Conservation (phyloP, 108 stramenopile genomes). For the Skeletonema marinoi region DNA sequence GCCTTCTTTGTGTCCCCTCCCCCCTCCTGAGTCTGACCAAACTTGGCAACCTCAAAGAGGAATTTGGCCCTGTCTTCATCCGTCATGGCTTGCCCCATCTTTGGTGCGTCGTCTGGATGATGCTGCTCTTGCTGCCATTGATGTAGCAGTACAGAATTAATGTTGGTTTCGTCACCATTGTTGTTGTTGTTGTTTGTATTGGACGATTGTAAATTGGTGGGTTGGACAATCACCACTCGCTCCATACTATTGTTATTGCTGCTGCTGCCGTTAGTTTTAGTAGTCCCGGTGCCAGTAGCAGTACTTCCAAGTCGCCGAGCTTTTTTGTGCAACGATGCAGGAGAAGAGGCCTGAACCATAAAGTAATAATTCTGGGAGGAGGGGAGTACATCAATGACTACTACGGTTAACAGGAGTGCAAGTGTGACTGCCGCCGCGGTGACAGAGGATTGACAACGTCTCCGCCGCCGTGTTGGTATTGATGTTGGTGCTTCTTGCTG, state of each 20-base stretch:
- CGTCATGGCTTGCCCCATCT: not conserved
- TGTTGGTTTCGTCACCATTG: not conserved
- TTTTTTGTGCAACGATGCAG: not conserved
- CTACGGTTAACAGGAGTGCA: not conserved
- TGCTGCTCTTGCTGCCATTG: too few relatives aligned
- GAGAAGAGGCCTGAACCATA: not conserved
- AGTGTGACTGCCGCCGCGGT: not conserved
- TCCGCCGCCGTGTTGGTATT: not conserved
- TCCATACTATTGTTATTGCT: not conserved
- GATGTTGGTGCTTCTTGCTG: not conserved
- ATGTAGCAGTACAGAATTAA: too few relatives aligned
- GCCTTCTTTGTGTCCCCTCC: not conserved
- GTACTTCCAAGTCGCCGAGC: not conserved
- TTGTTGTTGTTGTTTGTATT: not conserved
- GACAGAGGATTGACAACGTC: not conserved
- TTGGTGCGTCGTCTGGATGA: not conserved
- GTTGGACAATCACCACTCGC: not conserved
- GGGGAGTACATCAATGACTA: not conserved
- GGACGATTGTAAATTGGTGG: not conserved
- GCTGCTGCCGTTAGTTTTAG: not conserved
- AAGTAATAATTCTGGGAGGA: not conserved
- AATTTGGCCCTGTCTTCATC: not conserved
- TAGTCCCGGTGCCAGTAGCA: not conserved
- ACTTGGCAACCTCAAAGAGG: conserved; percentile 1
- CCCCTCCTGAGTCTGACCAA: not conserved